phyloP scores from a whole-genome alignment of 495 filamentous ascomycete genomes.

The Aspergillus homomorphus region DNA sequence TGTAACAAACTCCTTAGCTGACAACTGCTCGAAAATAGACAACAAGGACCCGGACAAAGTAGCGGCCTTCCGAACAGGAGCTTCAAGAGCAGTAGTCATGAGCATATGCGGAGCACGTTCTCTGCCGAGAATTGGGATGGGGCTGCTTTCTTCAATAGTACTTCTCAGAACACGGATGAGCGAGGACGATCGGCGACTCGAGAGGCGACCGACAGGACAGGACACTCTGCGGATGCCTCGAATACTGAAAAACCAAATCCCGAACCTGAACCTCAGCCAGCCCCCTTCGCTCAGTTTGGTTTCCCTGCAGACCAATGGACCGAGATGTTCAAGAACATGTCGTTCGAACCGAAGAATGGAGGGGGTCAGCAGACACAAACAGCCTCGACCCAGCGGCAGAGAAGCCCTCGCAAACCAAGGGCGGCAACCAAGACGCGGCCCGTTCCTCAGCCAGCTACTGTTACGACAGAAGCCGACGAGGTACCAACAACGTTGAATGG shows the following conservation, averaged over 20 bases:
- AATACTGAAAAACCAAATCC: slow-evolving; percentile 17
- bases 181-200: slow-evolving; percentile 28
- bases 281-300: slow-evolving; percentile 41
- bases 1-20: neutral
- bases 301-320: slow-evolving; percentile 68
- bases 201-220: slow-evolving; percentile 18
- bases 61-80: slow-evolving; percentile 17
- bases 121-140: slow-evolving; percentile 53
- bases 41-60: slow-evolving; percentile 5
- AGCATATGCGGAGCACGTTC: slow-evolving; percentile 75
- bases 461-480: slow-evolving; percentile 46
- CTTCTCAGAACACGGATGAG: slow-evolving; percentile 32
- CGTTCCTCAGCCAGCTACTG: slow-evolving; percentile 34
- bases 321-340: slow-evolving; percentile 59
- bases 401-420: slow-evolving; percentile 39
- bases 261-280: slow-evolving; percentile 19
- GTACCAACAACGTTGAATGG: slow-evolving; percentile 29
- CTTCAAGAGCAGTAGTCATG: slow-evolving; percentile 56
- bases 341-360: slow-evolving; percentile 42
- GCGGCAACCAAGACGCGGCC: slow-evolving; percentile 26
- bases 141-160: slow-evolving; percentile 50
- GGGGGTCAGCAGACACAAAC: slow-evolving; percentile 26
- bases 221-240: slow-evolving; percentile 16
- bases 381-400: slow-evolving; percentile 27
- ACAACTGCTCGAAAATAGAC: neutral